Evolutionary conservation across 1,284 basidiomycete species (phyloP), one percentile per base, ranked within the genome.

Genomic region (Somion occarium): DNA sequence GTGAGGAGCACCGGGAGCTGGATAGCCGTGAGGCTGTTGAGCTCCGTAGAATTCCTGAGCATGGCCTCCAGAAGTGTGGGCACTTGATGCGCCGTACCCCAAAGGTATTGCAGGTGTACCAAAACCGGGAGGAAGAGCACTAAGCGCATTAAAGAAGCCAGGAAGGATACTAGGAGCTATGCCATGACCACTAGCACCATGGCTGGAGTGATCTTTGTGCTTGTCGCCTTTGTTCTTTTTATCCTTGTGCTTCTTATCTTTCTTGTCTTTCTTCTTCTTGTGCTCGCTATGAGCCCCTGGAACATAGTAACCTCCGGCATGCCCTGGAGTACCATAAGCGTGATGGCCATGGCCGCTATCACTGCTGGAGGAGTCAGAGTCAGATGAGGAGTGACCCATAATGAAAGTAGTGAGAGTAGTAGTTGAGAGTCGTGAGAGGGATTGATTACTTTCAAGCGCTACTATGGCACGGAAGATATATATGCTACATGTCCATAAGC

Each of bases 141-240:
- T 27, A 15, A 7, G 12, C 12, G 48, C 53, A 41, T 38, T 50
- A 20, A 13, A 49, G 46, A 30, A 50, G 55, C 19, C 30, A 34
- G 30, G 30, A 15, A 34, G 30, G n/a, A n/a, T n/a, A n/a, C n/a
- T n/a, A n/a, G n/a, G n/a, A 15, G 30, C 30, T 44, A 42, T 34
- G n/a, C 46, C 46, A 23, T 49, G 48, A 2, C 18, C n/a, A 3
- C 20, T 38, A 18, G 19, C 12, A 15, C 23, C 45, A 43, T 48
- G 42, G 22, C 39, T 20, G 12, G 24, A 12, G n/a, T 30, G n/a
- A 18, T 44, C 49, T 22, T 54, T 49, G 24, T 50, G 43, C 39
- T 52, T 56, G 49, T 54, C 38, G 38, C 59, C 52, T 46, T 59
- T 48, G 41, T 59, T 56, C 51, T 56, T 59, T 24, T 61, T 57